These are phyloP conservation scores for Podaxis sp. DNA, from an alignment of 768 basidiomycete genomes.

Conservation along the genomic window DNA sequence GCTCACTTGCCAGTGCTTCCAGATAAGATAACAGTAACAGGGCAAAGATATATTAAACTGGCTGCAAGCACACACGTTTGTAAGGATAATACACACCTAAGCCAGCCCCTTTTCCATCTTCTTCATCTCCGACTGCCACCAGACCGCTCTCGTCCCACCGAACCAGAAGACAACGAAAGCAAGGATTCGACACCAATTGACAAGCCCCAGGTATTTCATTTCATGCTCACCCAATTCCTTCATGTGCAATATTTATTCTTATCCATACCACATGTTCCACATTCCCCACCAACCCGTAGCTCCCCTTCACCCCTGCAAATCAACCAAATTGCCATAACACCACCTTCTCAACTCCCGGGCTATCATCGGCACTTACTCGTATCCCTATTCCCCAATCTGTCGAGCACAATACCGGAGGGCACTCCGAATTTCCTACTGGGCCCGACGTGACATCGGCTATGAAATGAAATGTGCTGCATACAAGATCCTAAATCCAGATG, in stretches of 20 bases:
- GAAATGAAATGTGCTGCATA: background rate
- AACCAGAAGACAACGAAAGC: background rate
- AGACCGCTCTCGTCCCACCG: background rate
- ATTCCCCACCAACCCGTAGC: background rate
- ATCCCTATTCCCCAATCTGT: background rate
- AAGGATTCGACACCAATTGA: background rate
- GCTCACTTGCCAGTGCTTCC: background rate
- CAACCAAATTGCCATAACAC: background rate
- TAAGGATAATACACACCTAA: background rate
- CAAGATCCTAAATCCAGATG: background rate
- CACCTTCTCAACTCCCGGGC: background rate
- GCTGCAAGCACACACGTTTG: background rate
- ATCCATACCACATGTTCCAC: background rate
- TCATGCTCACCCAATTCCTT: background rate
- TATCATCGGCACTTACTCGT: conserved; percentile 6
- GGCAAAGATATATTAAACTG: background rate
- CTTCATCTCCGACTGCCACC: background rate
- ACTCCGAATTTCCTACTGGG: background rate
- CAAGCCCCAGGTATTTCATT: conserved; percentile 2
- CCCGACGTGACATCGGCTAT: background rate
- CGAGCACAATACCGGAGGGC: background rate
- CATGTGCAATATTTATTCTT: too few species aligned
- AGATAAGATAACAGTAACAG: conserved; percentile 8
- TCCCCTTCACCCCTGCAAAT: background rate
- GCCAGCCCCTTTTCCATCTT: background rate